A percentile compares a stretch with the other conserved stretches of the same genome.
Conservation (phyloP, 2,329 filamentous ascomycete genomes). For the Berkeleyomyces basicola region DNA sequence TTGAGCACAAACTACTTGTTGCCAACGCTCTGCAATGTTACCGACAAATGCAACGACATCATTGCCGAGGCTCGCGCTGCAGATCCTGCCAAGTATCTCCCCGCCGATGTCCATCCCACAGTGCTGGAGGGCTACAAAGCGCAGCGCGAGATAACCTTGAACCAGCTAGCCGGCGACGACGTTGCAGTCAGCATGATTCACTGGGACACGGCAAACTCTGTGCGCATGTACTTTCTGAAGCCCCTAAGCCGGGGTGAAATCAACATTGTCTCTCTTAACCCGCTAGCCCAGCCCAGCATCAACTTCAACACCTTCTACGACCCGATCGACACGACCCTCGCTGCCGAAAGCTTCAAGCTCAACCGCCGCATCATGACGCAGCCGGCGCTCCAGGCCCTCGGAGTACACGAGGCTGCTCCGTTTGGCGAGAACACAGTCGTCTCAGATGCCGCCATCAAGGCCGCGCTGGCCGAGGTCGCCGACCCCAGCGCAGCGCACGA, state of each 20-base stretch:
- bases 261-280: constrained; percentile 22
- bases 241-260: constrained; percentile 26
- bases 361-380: constrained; percentile 22
- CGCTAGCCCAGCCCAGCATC: constrained; percentile 20
- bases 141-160: constrained; percentile 21
- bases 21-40: constrained; percentile 21
- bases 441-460: constrained; percentile 17
- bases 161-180: constrained; percentile 19
- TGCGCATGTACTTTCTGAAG: constrained; percentile 22
- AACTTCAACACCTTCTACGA: constrained; percentile 25
- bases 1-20: constrained; percentile 20
- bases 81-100: constrained; percentile 22
- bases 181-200: constrained; percentile 20
- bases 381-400: constrained; percentile 19
- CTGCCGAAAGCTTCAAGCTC: constrained; percentile 20
- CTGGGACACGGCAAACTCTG: constrained; percentile 19
- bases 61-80: constrained; percentile 19
- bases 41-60: constrained; percentile 19
- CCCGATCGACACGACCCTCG: constrained; percentile 22
- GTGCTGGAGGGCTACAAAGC: constrained; percentile 24
- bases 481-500: constrained; percentile 13
- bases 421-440: constrained; percentile 17
- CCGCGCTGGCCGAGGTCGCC: constrained; percentile 12
- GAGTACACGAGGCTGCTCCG: constrained; percentile 19
- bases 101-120: constrained; percentile 20